Evolutionary conservation across 208 protist species (phyloP), one percentile per base, ranked within the genome.

Genomic region (Leishmania arabica): DNA sequence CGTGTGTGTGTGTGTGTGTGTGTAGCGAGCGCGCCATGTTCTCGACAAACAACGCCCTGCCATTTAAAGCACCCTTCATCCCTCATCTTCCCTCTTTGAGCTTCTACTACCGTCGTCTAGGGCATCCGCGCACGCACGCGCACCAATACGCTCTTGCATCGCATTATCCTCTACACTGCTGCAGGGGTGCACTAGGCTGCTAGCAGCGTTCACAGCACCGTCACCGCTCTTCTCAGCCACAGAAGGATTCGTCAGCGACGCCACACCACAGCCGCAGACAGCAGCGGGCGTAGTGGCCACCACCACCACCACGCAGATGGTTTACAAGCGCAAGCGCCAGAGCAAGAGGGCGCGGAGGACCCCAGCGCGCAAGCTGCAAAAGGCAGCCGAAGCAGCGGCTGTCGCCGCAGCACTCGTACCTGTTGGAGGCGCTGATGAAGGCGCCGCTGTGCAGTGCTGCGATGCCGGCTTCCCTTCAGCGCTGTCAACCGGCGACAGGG

Each of bases 281-380:
- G 68, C 68, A 72, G 60, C 15, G 9, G 13, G 13, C 11, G 42
- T 27, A 71, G 66, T 9, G 66, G 15, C 0, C n/a, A 45, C 68
- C 42, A 45, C 40, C 40, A 45, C 40, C 15, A 2, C 15, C 69
- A 73, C 42, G 66, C 17, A 58, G 17, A 77, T 82, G 81, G 80
- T 65, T 15, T 82, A 82, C 74, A 78, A 82, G 56, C 56, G 64
- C 77, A 85, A 82, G 45, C 51, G 51, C 51, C 72, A 85, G 70
- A 85, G 65, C 73, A 85, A 85, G 65, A 69, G 54, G 78, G 58
- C 82, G 15, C 82, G 81, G 56, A 53, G 62, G 58, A 74, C 78
- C 0, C 76, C 81, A 34, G 81, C 71, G 19, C 71, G 73, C 31
- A 81, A 82, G 73, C 73, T 78, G 19, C 53, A 64, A 40, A 77